Evolutionary conservation across 352 stramenopile genomes (phyloP).

Genomic region (Globisporangium echinulatum): DNA sequence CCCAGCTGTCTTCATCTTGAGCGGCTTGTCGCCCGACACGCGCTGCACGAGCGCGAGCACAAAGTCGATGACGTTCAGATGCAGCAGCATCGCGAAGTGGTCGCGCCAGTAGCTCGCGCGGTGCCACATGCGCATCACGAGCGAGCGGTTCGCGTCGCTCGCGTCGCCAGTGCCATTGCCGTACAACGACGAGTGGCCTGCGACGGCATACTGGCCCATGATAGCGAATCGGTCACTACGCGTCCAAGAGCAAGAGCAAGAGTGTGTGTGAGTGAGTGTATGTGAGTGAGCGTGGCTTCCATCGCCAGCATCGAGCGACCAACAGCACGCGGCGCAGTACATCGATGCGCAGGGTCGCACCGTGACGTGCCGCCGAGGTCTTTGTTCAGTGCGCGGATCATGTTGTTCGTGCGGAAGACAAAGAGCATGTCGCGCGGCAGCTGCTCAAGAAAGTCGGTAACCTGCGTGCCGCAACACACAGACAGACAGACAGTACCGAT

Average conservation of each 20-base stretch:
- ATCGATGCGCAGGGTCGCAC: constrained; percentile 12
- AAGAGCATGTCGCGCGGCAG: constrained; percentile 89
- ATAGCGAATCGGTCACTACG: constrained; percentile 65
- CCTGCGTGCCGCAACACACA: constrained; percentile 15
- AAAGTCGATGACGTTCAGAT: constrained; percentile 56
- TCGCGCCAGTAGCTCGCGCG: constrained; percentile 53
- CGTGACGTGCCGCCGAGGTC: constrained; percentile 72
- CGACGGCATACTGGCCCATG: constrained; percentile 67
- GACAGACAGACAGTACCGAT: no score
- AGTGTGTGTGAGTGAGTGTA: background rate
- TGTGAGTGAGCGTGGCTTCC: background rate
- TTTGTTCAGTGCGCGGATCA: constrained; percentile 88
- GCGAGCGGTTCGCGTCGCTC: constrained; percentile 1
- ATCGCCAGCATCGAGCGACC: background rate
- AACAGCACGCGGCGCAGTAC: background rate
- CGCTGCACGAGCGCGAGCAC: constrained; percentile 37
- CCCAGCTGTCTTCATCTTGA: constrained; percentile 35
- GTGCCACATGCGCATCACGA: constrained; percentile 11
- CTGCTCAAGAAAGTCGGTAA: constrained; percentile 78
- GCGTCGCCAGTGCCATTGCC: constrained; percentile 3
- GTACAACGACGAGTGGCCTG: constrained; percentile 51
- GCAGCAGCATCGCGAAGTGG: constrained; percentile 55
- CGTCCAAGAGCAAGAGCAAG: background rate
- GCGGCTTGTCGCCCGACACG: constrained; percentile 18
- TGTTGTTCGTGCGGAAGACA: constrained; percentile 88